Conservation (phyloP, 768 basidiomycete genomes). For the Sistotremastrum suecicum region DNA sequence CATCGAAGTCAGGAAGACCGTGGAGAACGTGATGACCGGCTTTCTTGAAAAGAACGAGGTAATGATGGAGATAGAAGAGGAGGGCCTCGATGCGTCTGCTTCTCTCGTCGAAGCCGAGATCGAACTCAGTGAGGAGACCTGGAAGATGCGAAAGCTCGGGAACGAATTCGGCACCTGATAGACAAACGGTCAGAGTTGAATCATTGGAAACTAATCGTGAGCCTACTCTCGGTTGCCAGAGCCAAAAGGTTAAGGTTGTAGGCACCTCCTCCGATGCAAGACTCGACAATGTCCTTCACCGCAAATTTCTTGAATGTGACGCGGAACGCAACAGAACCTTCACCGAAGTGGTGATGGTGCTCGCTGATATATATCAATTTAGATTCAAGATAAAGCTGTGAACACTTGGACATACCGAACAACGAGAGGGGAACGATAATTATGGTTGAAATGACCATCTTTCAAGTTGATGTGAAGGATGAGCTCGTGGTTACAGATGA, state of each 20-base stretch:
- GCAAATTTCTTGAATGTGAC: conserved; percentile 9
- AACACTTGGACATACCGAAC: not conserved
- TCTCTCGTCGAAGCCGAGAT: not conserved
- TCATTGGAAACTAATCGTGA: not conserved
- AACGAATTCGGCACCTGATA: not conserved
- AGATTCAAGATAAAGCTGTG: not conserved
- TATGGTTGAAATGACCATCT: conserved; percentile 13
- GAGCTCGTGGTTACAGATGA: conserved; percentile 20
- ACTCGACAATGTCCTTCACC: conserved; percentile 6
- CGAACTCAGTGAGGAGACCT: not conserved
- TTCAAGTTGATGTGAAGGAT: conserved; percentile 13
- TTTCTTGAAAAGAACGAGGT: conserved; percentile 11
- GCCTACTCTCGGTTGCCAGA: not conserved
- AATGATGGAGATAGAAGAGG: conserved; percentile 8
- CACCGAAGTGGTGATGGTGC: conserved; percentile 1
- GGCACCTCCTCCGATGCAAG: conserved; percentile 10
- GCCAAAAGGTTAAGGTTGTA: not conserved
- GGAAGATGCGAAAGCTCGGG: not conserved
- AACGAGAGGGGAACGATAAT: conserved; percentile 7
- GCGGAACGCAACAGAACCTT: conserved; percentile 10
- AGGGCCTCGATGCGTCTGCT: conserved; percentile 4
- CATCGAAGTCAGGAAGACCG: conserved; percentile 17
- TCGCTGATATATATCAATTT: not conserved
- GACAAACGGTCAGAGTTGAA: not conserved
- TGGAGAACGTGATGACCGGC: conserved; percentile 15